These are phyloP conservation scores for Suhomyces guaymorum DNA, from an alignment of 1,139 yeast species.

Conservation along the genomic window DNA sequence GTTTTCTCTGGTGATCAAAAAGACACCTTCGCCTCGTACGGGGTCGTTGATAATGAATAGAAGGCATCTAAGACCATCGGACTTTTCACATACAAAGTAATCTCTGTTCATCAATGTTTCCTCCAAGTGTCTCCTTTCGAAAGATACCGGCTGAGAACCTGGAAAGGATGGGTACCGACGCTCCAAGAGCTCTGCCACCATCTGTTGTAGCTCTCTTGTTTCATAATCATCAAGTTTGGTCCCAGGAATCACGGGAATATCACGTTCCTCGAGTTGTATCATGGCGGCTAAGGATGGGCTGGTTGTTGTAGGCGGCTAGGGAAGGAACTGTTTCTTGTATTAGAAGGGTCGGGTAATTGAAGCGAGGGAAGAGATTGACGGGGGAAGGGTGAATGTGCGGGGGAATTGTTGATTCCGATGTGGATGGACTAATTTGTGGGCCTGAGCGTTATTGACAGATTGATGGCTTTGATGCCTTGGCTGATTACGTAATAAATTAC, in stretches of 20 bases:
- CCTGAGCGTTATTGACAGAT: too few relatives aligned
- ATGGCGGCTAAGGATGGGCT: slow-evolving; percentile 16
- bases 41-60: slow-evolving; percentile 69
- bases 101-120: slow-evolving; percentile 57
- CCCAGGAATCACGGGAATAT: slow-evolving; percentile 86
- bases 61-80: slow-evolving; percentile 88
- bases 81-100: slow-evolving; percentile 92
- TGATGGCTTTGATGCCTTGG: too few relatives aligned
- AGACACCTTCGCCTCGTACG: slow-evolving; percentile 71
- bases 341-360: not conserved
- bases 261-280: slow-evolving; percentile 53
- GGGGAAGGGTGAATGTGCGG: too few relatives aligned
- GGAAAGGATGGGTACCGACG: slow-evolving; percentile 60
- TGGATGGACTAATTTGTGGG: too few relatives aligned
- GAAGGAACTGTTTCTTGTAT: too few relatives aligned
- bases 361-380: not conserved
- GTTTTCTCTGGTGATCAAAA: slow-evolving; percentile 79
- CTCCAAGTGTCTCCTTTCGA: slow-evolving; percentile 70
- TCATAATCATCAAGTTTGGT: slow-evolving; percentile 69
- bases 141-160: slow-evolving; percentile 95
- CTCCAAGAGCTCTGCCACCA: slow-evolving; percentile 69
- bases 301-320: slow-evolving; percentile 5
- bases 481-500: too few relatives aligned
- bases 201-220: slow-evolving; percentile 63
- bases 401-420: too few relatives aligned